Percentiles rank a stretch among this genome's conserved stretches.
Conservation (phyloP, 2,329 filamentous ascomycete species). For the Triangularia verruculosa region DNA sequence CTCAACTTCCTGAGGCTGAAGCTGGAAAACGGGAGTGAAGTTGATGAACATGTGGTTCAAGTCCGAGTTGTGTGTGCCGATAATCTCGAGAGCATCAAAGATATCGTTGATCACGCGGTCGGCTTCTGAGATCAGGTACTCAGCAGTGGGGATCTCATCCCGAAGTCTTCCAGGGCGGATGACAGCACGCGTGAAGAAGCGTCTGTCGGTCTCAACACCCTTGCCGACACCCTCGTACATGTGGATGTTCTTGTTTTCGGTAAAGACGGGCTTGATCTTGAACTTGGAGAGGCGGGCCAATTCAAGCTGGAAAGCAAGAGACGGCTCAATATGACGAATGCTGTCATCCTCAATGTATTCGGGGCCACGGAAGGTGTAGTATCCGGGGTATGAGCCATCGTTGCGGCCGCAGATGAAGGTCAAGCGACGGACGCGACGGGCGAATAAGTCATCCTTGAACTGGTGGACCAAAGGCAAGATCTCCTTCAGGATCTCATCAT, state of each 20-base stretch:
- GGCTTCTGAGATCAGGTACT: slow-evolving; percentile 96
- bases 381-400: slow-evolving; percentile 91
- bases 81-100: slow-evolving; percentile 94
- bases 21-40: slow-evolving; percentile 94
- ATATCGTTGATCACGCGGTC: slow-evolving; percentile 97
- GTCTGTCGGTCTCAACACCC: slow-evolving; percentile 91
- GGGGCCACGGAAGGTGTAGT: slow-evolving; percentile 97
- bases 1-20: slow-evolving; percentile 85
- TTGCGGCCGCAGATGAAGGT: slow-evolving; percentile 96
- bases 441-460: slow-evolving; percentile 78
- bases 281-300: slow-evolving; percentile 92
- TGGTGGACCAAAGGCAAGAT: slow-evolving; percentile 74
- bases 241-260: slow-evolving; percentile 98
- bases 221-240: slow-evolving; percentile 97
- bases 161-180: slow-evolving; percentile 91
- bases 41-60: slow-evolving; percentile 99
- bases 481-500: slow-evolving; percentile 74
- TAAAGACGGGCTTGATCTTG: slow-evolving; percentile 97
- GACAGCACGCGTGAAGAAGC: slow-evolving; percentile 96
- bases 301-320: slow-evolving; percentile 97
- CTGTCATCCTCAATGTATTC: slow-evolving; percentile 86
- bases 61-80: slow-evolving; percentile 98
- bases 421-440: slow-evolving; percentile 79
- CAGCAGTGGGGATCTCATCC: slow-evolving; percentile 96
- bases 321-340: slow-evolving; percentile 95